Evolutionary conservation across 768 basidiomycete genomes (phyloP), one percentile per base, ranked within the genome.

Genomic region (Russula emetica): DNA sequence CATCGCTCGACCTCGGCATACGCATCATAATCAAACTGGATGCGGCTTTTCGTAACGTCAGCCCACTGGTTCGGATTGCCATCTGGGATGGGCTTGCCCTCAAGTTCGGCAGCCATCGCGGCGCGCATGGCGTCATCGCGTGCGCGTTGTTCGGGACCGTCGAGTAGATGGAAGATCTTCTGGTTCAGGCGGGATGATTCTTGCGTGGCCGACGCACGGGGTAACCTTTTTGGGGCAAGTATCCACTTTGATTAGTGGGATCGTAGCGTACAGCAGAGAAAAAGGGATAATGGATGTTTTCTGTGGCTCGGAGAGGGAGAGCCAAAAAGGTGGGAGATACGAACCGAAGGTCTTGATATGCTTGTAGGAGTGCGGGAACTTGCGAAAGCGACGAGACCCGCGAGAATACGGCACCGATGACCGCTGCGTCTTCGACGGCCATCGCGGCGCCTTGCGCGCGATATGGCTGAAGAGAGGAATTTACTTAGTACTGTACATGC

Each of bases 1-100:
- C 83, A 85, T 60, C 68, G 69, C 51, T 84, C 80, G 8, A 78
- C 82, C 40, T 74, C 82, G 9, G 30, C 71, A 51, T 85, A 83
- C 0, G 82, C 81, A 62, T 85, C 83, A 62, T 85, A 84, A 18
- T 77, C 76, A 71, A 84, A 85, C 68, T 81, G 78, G 5, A 67
- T 67, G 38, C 54, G 62, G 58, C 72, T 84, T 76, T 83, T 83
- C 56, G 70, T 72, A 69, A 75, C 77, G 70, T 86, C 83, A 5
- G 83, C 82, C 84, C 84, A 85, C 64, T 82, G 77, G 64, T 85
- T 85, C 61, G 76, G 74, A 67, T 79, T 83, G 1, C 74, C 76
- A 45, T 72, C 28, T 75, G 75, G 18, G 30, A 59, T 53, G 60
- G 54, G 45, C 58, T 45, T 64, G 66, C 57, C 52, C 69, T 62